These are phyloP conservation scores for Myriosclerotinia scirpicola DNA, from an alignment of 2,329 filamentous ascomycete genomes.

Conservation along the genomic window DNA sequence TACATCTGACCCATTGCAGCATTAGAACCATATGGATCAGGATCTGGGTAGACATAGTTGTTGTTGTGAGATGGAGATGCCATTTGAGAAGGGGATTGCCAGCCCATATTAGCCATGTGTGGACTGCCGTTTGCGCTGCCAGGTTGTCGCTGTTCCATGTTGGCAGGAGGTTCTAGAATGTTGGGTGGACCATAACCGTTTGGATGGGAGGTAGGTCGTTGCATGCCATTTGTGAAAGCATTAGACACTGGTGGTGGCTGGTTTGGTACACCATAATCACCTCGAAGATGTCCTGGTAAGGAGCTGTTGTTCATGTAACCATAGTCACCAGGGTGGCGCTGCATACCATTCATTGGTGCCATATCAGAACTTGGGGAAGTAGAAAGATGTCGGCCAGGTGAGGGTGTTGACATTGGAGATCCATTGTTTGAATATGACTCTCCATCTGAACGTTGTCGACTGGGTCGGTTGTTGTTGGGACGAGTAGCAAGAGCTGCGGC, in stretches of 20 bases:
- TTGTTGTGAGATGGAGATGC: conserved; percentile 60
- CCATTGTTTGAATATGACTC: conserved; percentile 69
- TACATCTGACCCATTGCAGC: conserved; percentile 65
- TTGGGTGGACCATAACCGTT: conserved; percentile 73
- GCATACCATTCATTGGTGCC: conserved; percentile 64
- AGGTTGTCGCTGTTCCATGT: conserved; percentile 65
- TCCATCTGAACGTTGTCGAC: conserved; percentile 65
- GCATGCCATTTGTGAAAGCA: conserved; percentile 53
- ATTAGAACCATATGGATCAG: conserved; percentile 67
- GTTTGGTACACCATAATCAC: conserved; percentile 54
- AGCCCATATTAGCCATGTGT: conserved; percentile 71
- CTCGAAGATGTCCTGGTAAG: conserved; percentile 78
- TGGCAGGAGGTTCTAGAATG: conserved; percentile 72
- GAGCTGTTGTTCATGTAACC: conserved; percentile 76
- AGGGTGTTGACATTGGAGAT: conserved; percentile 77
- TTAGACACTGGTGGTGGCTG: conserved; percentile 59
- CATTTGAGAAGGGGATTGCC: conserved; percentile 79
- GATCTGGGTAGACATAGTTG: conserved; percentile 78
- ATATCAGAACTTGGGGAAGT: conserved; percentile 79
- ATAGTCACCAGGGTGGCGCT: conserved; percentile 57
- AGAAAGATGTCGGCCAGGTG: conserved; percentile 75
- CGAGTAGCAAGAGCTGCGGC: conserved; percentile 73
- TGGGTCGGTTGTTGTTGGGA: conserved; percentile 42
- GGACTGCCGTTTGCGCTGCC: conserved; percentile 79
- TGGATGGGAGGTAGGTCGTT: conserved; percentile 80